Evolutionary conservation across 2,329 filamentous ascomycete species (phyloP), one percentile per base, ranked within the genome.

Genomic region (Penicillium griseofulvum): DNA sequence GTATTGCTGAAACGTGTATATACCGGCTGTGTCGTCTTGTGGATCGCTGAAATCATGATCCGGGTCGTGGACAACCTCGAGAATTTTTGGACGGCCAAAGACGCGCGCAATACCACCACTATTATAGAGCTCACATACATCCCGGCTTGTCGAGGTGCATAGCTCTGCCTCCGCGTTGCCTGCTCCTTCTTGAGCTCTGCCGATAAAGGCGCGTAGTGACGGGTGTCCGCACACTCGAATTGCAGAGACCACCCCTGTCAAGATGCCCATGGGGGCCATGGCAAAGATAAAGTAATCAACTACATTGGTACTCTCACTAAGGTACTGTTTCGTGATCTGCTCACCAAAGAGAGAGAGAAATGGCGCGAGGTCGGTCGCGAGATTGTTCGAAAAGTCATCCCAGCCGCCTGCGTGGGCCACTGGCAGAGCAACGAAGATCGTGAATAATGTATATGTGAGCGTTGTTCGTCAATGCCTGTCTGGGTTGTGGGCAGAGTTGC

Each of bases 81-180:
- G 42, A 16, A 60, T 56, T 33, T 56, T 60, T 14, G 58, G 56
- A 12, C 49, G 56, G 1, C 53, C 58, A 26, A 61, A 55, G 16
- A 61, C 58, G 7, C 58, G 52, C 14, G 56, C 49, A 10, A 77
- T 58, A 0, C 62, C 57, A 1, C 62, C 45, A 14, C 68, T 72
- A 10, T 74, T 74, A 54, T 66, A 76, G 1, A 76, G 59, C 56
- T 77, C 74, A 34, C 72, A 75, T 0, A 71, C 71, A 24, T 76
- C 71, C 0, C 67, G 49, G 0, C 72, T 75, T 0, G 74, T 77
- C 0, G 74, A 76, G 0, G 73, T 73, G 63, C 74, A 70, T 0
- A 76, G 49, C 16, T 77, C 74, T 0, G 62, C 52, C 26, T 77
- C 74, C 0, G 65, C 69, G 0, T 51, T 56, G 0, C 71, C 64